phyloP scores from a whole-genome alignment of 768 basidiomycete species.

The Hericium alpestre region DNA sequence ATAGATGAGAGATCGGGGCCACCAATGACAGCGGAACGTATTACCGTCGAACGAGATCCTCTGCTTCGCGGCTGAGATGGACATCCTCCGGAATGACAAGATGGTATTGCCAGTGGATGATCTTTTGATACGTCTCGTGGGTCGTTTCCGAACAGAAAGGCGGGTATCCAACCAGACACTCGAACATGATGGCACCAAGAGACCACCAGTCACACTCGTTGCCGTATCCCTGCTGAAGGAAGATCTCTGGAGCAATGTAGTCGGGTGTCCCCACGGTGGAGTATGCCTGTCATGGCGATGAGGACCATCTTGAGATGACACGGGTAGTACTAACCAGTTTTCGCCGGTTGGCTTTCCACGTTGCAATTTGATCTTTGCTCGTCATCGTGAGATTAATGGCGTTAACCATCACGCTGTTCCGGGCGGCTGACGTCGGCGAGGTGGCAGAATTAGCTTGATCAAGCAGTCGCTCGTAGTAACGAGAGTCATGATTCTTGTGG shows the following conservation, averaged over 20 bases:
- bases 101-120: constrained; percentile 86
- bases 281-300: constrained; percentile 57
- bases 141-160: constrained; percentile 96
- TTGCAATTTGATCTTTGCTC: constrained; percentile 86
- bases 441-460: constrained; percentile 49
- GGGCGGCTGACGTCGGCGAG: constrained; percentile 34
- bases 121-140: constrained; percentile 96
- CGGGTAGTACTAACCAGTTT: constrained; percentile 57
- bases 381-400: constrained; percentile 95
- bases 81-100: constrained; percentile 91
- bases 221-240: constrained; percentile 92
- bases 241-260: constrained; percentile 95
- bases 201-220: constrained; percentile 99
- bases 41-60: constrained; percentile 78
- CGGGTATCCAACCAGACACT: constrained; percentile 93
- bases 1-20: not conserved
- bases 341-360: constrained; percentile 97
- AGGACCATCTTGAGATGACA: constrained; percentile 1
- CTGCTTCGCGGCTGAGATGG: constrained; percentile 81
- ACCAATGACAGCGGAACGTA: not conserved
- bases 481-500: constrained; percentile 94
- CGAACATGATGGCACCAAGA: constrained; percentile 96
- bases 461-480: constrained; percentile 84
- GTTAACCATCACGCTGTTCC: constrained; percentile 96
- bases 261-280: constrained; percentile 97